Evolutionary conservation across 1,284 basidiomycete genomes (phyloP).

Genomic region (Ceratobasidium sp.): DNA sequence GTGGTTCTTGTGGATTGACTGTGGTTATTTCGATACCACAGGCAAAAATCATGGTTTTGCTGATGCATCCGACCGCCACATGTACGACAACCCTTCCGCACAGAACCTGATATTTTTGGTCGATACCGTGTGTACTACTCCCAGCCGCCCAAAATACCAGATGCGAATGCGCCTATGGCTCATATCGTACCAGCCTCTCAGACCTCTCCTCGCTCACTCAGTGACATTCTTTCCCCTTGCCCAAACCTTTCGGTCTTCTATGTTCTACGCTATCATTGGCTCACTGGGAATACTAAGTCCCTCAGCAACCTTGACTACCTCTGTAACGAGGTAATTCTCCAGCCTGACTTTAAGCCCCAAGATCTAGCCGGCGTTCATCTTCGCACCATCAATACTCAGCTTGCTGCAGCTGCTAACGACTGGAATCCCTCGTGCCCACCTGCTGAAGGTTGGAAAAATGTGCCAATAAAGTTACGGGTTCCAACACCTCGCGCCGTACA

Average conservation of each 20-base stretch:
- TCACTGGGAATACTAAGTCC: slow-evolving; percentile 2
- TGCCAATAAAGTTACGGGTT: neutral
- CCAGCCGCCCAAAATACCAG: neutral
- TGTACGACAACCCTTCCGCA: neutral
- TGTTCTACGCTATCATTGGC: slow-evolving; percentile 11
- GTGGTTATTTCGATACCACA: too few species aligned
- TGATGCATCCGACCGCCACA: neutral
- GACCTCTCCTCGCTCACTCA: neutral
- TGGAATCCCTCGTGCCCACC: slow-evolving; percentile 20
- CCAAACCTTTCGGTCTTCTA: slow-evolving; percentile 20
- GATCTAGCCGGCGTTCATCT: slow-evolving; percentile 13
- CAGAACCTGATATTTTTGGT: slow-evolving; percentile 20
- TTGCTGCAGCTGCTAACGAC: slow-evolving; percentile 4
- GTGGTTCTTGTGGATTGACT: too few species aligned
- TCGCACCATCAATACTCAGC: neutral
- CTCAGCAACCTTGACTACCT: slow-evolving; percentile 5
- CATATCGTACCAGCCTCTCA: neutral
- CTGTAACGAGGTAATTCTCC: slow-evolving; percentile 15
- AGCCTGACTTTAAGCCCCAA: neutral
- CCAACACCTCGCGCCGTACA: neutral
- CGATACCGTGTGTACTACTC: slow-evolving; percentile 15
- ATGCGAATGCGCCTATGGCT: neutral
- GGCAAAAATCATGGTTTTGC: too few species aligned
- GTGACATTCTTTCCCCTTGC: slow-evolving; percentile 6
- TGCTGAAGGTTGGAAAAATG: slow-evolving; percentile 20